Base-by-base conservation (phyloP, 2,329 filamentous ascomycete genomes). In the Samsoniella hepiali region DNA sequence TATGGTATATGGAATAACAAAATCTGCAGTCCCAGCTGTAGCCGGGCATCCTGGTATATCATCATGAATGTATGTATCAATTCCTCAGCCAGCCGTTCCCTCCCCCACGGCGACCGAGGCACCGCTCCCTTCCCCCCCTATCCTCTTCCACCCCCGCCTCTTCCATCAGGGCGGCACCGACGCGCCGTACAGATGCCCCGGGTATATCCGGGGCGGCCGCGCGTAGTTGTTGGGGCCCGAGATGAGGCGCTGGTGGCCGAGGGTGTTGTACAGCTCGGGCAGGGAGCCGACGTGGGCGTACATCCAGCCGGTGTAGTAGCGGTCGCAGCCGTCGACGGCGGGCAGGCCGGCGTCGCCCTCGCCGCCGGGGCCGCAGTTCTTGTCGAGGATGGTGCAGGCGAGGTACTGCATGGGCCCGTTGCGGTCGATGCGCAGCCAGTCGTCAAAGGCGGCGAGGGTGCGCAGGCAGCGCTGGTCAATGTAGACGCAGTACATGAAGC, bases 341-440 rank as follows among this genome's bases (percentile, higher is more conserved):
- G 29, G 10, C 55, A 58, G 17, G 17, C 55, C 62, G 36, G 50
- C n/a, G 13, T 55, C 50, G 7, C 59, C 59, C 59, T 62, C 59
- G 11, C 59, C 59, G 13, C 27, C 9, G 5, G 29, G 34, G 5
- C 47, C 47, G 31, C 55, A 58, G 54, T 59, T 58, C 54, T 54
- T 58, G 55, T 63, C 62, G 31, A 63, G 40, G 36, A 63, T n/a
- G 31, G 36, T 32, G 55, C 62, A 63, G 17, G 62, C 62, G 27
- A 63, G 62, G 49, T 58, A 63, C 62, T 63, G 62, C 47, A 63
- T 63, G 36, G 62, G 62, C 47, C 62, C 62, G 55, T 63, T 58
- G 45, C 62, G 45, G 55, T 59, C 55, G 31, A 63, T 29, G 17
- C 62, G 62, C 45, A 63, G 47, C 62, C 62, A 63, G 47, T 63